These are phyloP conservation scores for Macrophomina phaseolina DNA, from an alignment of 2,329 filamentous ascomycete genomes.

Conservation along the genomic window DNA sequence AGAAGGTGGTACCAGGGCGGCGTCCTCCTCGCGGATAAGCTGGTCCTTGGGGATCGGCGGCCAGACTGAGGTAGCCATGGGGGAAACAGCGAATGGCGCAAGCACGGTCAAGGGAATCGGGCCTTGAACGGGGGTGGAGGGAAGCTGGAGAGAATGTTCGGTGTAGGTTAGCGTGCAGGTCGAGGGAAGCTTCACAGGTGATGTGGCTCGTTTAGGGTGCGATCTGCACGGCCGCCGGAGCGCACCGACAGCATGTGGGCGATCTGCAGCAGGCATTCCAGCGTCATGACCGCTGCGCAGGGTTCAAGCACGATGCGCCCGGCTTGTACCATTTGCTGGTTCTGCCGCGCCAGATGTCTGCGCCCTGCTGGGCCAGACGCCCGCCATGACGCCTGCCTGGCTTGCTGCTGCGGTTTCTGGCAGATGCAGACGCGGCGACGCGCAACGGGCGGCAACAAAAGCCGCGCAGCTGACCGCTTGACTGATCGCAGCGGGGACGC, in stretches of 20 bases:
- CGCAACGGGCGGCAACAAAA: neutral
- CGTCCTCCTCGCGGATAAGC: conserved; percentile 59
- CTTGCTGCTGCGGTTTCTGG: no score
- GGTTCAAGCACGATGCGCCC: conserved; percentile 16
- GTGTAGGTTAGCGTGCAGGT: neutral
- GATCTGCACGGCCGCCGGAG: conserved; percentile 11
- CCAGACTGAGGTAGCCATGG: conserved; percentile 67
- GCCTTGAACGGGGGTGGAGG: neutral
- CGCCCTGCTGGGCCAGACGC: neutral
- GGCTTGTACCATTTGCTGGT: neutral
- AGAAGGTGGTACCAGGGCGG: conserved; percentile 52
- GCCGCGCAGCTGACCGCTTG: conserved; percentile 18
- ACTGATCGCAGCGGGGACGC: conserved; percentile 13
- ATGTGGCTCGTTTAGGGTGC: conserved; percentile 23
- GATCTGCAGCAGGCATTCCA: conserved; percentile 20
- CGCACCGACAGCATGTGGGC: conserved; percentile 8
- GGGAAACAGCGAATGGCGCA: neutral
- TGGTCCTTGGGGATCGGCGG: conserved; percentile 60
- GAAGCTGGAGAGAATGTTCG: conserved; percentile 4
- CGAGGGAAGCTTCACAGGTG: conserved; percentile 10
- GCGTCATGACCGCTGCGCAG: conserved; percentile 16
- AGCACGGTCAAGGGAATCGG: conserved; percentile 3
- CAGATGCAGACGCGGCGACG: neutral
- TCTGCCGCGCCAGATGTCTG: neutral
- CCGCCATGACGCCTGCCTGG: neutral